Evolutionary conservation across 2,329 filamentous ascomycete species (phyloP).

Genomic region (Tolypocladium ophioglossoides): DNA sequence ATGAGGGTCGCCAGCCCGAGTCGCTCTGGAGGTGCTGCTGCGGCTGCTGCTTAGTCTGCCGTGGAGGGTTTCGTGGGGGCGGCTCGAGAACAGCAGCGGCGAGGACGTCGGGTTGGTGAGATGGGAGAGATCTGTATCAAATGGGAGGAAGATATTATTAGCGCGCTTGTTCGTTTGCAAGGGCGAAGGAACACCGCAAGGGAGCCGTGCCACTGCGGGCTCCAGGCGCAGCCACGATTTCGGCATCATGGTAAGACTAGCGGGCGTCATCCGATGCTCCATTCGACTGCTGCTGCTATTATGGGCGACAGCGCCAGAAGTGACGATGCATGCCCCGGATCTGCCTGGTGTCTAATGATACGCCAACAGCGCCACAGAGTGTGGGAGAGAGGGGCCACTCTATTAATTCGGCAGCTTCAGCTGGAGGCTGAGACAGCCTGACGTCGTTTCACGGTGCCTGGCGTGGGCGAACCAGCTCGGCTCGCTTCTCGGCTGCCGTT

Average conservation of each 20-base stretch:
- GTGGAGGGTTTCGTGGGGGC: slow-evolving; percentile 24
- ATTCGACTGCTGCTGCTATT: neutral
- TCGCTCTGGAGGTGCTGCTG: slow-evolving; percentile 9
- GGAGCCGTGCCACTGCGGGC: neutral
- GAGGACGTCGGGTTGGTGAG: slow-evolving; percentile 6
- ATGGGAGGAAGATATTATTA: slow-evolving; percentile 5
- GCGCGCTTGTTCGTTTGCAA: neutral
- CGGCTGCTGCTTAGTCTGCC: slow-evolving; percentile 14
- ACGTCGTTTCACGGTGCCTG: neutral
- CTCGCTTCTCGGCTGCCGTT: neutral
- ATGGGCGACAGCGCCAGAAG: neutral
- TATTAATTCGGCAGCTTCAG: neutral
- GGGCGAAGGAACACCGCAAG: neutral
- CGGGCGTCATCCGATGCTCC: neutral
- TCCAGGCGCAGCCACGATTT: neutral
- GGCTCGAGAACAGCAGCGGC: slow-evolving; percentile 19
- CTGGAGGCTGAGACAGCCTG: neutral
- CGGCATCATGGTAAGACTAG: neutral
- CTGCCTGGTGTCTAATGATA: neutral
- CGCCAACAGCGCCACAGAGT: neutral
- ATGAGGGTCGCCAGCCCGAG: slow-evolving; percentile 35
- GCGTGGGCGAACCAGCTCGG: too few relatives aligned
- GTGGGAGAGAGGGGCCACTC: neutral
- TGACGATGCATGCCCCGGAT: neutral
- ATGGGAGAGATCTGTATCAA: slow-evolving; percentile 5